These are phyloP conservation scores for Neurospora sp. DNA, from an alignment of 495 filamentous ascomycete species.

Conservation along the genomic window DNA sequence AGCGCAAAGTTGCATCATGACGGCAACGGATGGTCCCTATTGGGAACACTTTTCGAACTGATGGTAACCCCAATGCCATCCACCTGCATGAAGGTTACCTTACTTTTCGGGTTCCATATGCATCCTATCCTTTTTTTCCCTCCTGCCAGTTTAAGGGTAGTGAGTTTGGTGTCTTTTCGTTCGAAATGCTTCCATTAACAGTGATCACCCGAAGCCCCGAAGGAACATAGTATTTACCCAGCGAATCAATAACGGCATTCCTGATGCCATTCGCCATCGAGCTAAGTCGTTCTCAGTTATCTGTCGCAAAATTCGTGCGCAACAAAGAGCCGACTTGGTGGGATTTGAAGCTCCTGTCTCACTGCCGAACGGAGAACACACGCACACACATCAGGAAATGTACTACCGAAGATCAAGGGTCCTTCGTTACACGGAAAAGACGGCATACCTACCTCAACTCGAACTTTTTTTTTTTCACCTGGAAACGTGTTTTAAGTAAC, in stretches of 20 bases:
- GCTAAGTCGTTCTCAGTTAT: not conserved
- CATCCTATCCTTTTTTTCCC: not conserved
- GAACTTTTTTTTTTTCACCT: not conserved
- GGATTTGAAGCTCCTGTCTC: not conserved
- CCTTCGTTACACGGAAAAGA: not conserved
- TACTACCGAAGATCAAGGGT: not conserved
- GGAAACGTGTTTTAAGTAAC: not conserved
- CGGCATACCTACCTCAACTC: not conserved
- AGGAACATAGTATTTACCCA: not conserved
- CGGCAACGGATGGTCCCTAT: not conserved
- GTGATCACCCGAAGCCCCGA: not conserved
- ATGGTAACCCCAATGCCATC: not conserved
- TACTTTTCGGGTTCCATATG: not conserved
- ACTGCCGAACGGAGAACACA: not conserved
- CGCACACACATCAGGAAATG: not conserved
- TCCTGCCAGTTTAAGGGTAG: not conserved
- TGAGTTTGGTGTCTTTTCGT: not conserved
- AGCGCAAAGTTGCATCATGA: not conserved
- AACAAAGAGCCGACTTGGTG: not conserved
- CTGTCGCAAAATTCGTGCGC: not conserved
- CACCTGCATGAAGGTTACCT: not conserved
- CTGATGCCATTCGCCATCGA: not conserved
- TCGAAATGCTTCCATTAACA: not conserved
- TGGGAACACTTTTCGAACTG: not conserved
- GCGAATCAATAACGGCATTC: not conserved